Evolutionary conservation across 441 rosid species (phyloP), one percentile per base, ranked within the genome.

Genomic region (Corymbia citriodora): DNA sequence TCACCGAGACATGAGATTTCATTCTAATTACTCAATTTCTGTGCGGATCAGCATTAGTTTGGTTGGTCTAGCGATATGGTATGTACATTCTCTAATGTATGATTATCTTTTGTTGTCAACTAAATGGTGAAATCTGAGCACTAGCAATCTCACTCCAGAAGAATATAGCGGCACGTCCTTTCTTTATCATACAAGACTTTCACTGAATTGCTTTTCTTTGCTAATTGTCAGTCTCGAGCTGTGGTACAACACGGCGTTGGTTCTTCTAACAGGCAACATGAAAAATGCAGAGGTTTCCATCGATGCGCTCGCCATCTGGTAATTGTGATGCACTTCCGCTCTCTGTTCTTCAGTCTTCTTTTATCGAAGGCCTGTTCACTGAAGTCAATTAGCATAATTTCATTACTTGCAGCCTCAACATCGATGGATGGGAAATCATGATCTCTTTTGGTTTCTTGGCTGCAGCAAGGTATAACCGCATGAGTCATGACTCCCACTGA

Each of bases 241-340:
- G 53, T 96, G 99, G 98, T 96, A 97, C 95, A 95, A 93, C 91
- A 92, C 96, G 12, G 90, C 96, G 57, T 91, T 97, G 89, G 85
- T 97, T 70, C 96, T 97, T 88, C 89, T 96, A 87, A 96, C 97
- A 1, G 99, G 97, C 79, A 92, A 91, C 88, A 48, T 96, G 91
- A 88, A 90, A 91, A 93, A 95, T 70, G 97, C 99, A 33, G 96
- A 96, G 89, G 94, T 96, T 87, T 88, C 97, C 88, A 95, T 97
- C 29, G 93, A 96, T 92, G 99, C 96, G 65, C 95, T 96, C 13
- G 92, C 99, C 65, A 95, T 97, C 70, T 96, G 99, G 99, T 97
- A 95, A 90, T 63, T 23, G 23, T 85, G 70, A 29, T 48, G n/a
- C 2, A 8, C 74, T n/a, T 15, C 33, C 70, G 2, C 18, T 29